Evolutionary conservation across 1,139 yeast species (phyloP), one percentile per base, ranked within the genome.

Genomic region (Tardiomyces depauwii): DNA sequence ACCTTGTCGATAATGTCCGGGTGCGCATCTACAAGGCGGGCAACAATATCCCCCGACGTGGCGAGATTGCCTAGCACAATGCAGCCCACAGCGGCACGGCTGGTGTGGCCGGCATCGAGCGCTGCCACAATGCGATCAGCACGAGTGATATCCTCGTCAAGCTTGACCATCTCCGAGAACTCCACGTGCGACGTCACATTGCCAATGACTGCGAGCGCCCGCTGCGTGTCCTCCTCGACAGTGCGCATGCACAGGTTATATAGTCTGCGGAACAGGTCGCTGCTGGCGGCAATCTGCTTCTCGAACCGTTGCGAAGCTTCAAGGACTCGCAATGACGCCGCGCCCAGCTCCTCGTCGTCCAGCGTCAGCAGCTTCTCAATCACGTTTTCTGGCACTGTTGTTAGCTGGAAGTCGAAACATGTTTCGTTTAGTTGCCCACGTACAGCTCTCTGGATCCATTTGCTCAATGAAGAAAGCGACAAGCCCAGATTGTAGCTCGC

Each of bases 171-270:
- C 12, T 28, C 36, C 16, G 44, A 42, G 23, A 58, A 55, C 5
- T 45, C 44, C 2, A 47, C 47, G 41, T 52, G 51, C 33, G 58
- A 49, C 4, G 55, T 46, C 18, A 58, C 51, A 44, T 54, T 54
- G 6, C 60, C 61, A 12, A 55, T 45, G 2, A 52, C 52, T 16
- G 49, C 47, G 18, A 55, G 46, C 11, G 57, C 50, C 38, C 56
- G 45, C 39, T 42, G 41, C 1, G 51, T 45, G 1, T 47, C 44
- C 23, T 53, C 52, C 2, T 42, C 42, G 19, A 53, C 43, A 2
- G 47, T 40, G 16, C 16, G 36, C 36, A 30, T 13, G 11, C 36
- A 30, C 36, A 30, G 42, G 12, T 18, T 18, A n/a, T 48, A 41
- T 23, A 48, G 32, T 27, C 30, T 19, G 7, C 18, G 21, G 28